Percentiles rank a stretch among this genome's conserved stretches.
Conservation (phyloP, 2,329 filamentous ascomycete genomes). For the Emergomyces pasteurianus region DNA sequence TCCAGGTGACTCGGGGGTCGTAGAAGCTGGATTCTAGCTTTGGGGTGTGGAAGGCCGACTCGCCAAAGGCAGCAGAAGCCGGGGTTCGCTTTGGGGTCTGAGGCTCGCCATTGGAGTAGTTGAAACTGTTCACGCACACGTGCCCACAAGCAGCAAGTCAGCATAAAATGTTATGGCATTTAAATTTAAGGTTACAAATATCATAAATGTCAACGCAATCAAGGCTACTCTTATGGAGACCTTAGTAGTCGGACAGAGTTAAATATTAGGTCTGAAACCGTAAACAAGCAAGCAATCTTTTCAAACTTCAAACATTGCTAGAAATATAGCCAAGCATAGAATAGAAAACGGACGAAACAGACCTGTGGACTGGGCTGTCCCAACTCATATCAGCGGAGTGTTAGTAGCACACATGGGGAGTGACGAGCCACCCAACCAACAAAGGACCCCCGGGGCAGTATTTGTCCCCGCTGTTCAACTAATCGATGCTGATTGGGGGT, state of each 20-base stretch:
- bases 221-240: no score
- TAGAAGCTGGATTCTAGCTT: conserved; percentile 37
- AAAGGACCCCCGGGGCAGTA: conserved; percentile 10
- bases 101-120: conserved; percentile 35
- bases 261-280: no score
- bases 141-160: conserved; percentile 19
- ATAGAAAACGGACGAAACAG: conserved; percentile 19
- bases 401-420: conserved; percentile 28
- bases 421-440: conserved; percentile 18
- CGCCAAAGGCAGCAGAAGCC: conserved; percentile 26
- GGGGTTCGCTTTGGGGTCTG: conserved; percentile 37
- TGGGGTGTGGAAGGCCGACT: conserved; percentile 32
- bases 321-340: not conserved
- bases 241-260: no score
- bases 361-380: conserved; percentile 36
- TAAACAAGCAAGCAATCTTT: not conserved
- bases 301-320: not conserved
- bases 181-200: not conserved
- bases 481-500: not conserved
- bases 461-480: not conserved
- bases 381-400: conserved; percentile 34
- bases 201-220: not conserved
- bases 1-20: conserved; percentile 35
- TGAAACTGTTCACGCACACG: conserved; percentile 31
- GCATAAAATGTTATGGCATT: conserved; percentile 7